Evolutionary conservation across 2,329 filamentous ascomycete genomes (phyloP), one percentile per base, ranked within the genome.

Genomic region (Purpureocillium lavendulum): DNA sequence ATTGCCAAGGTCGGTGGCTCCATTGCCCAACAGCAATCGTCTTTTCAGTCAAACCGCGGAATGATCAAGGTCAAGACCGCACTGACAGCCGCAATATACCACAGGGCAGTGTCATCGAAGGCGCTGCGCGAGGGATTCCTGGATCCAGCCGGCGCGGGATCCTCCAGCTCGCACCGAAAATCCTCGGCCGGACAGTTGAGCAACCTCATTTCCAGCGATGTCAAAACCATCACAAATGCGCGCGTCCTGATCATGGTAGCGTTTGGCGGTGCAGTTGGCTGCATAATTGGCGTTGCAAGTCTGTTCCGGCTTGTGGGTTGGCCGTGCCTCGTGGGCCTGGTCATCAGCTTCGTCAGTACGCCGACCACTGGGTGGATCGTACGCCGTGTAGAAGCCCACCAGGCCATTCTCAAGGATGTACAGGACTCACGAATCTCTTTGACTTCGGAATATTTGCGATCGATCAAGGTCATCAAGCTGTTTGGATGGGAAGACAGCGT

Each of bases 401-500:
- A 60, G 59, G 33, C 58, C 62, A 29, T 61, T 67, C 39, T 68
- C 65, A 49, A 58, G 58, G 34, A 40, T 11, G 64, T 67, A 18
- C 69, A 71, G 31, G 70, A 73, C 47, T 57, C 60, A 10, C 66
- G 70, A 13, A 65, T 74, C 33, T 70, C 69, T 1, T 61, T 66
- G n/a, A 62, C 73, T 12, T 65, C 67, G 0, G 70, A 74, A 46
- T 73, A 71, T 43, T 54, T 73, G 10, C 52, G 58, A 13, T 69
- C 69, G 4, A 71, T 73, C 39, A 62, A 63, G 17, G 66, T 66
- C 2, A 61, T 74, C 49, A 74, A 74, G 45, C 73, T 71, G 44
- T 72, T 74, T 49, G 66, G 65, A 4, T 73, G 70, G 70, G 70
- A 74, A 43, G 61, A 67, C 21, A 61, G 63, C 12, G 65, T 69